Percentiles rank a stretch among this genome's conserved stretches.
phyloP scores from a whole-genome alignment of 352 stramenopile species.

The Phytopythium montanum region DNA sequence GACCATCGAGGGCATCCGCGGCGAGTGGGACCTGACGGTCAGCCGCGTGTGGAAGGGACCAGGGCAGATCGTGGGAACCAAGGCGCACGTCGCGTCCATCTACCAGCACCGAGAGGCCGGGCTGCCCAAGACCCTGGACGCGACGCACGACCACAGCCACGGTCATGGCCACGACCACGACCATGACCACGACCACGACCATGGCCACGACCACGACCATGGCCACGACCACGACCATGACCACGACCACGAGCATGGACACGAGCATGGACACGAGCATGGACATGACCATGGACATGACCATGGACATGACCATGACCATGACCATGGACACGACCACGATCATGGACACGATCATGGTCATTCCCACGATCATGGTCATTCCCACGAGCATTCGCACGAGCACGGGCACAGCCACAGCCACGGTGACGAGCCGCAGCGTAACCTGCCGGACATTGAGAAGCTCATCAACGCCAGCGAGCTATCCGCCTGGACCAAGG shows the following conservation, averaged over 20 bases:
- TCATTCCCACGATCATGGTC: constrained; percentile 13
- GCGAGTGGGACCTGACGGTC: constrained; percentile 84
- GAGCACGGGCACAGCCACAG: constrained; percentile 34
- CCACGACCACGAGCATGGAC: constrained; percentile 5
- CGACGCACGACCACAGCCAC: constrained; percentile 12
- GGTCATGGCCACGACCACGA: constrained; percentile 15
- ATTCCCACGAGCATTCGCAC: constrained; percentile 27
- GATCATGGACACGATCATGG: constrained; percentile 11
- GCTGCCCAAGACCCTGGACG: constrained; percentile 16
- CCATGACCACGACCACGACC: constrained; percentile 16
- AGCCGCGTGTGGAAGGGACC: constrained; percentile 79
- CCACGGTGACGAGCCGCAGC: constrained; percentile 64
- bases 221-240: constrained; percentile 2
- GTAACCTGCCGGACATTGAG: constrained; percentile 91
- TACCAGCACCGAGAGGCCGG: constrained; percentile 72
- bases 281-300: constrained; percentile 13
- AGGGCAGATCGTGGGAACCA: constrained; percentile 87
- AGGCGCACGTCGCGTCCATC: constrained; percentile 86
- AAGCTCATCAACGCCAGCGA: constrained; percentile 74
- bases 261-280: constrained; percentile 17
- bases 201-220: constrained; percentile 23
- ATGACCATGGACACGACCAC: constrained; percentile 11
- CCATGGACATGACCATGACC: constrained; percentile 10
- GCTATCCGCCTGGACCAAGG: constrained; percentile 88
- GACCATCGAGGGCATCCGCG: constrained; percentile 58